Base-by-base conservation (phyloP, 2,329 filamentous ascomycete genomes). In the Nemania diffusa region DNA sequence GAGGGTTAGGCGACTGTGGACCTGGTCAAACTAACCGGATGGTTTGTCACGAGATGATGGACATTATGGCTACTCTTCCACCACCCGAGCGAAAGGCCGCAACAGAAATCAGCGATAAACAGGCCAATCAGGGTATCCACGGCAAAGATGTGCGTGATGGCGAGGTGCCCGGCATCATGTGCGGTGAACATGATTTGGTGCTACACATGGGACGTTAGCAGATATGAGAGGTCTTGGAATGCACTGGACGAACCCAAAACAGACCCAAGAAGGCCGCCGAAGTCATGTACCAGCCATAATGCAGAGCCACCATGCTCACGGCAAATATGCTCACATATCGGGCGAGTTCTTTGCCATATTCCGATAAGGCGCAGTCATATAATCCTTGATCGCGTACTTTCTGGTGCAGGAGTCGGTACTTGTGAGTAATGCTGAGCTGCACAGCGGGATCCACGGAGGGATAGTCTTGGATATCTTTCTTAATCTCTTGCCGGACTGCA, bases 61-160 rank as follows among this genome's bases (percentile, higher is more conserved):
- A 91, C 87, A 63, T 91, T 91, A 80, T 91, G 89, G 59, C 85
- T 89, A 73, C 85, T 86, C 80, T 91, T 91, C 88, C 88, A 91
- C 88, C 88, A 91, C 20, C 88, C 88, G 61, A 91, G 87, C 2
- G 87, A 89, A 20, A 91, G 81, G 40, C 88, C 88, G 69, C 88
- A 89, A 80, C 87, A 87, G 72, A 90, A 89, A 73, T 90, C 87
- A 52, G 86, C 88, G 40, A 91, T 82, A 72, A 90, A 88, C 66
- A 89, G 84, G 55, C 84, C 88, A 62, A 91, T 87, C 3, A 89
- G 73, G 0, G 86, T 88, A 74, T 91, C 88, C 20, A 81, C 71
- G 2, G 83, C 78, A 69, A 89, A 90, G 74, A 85, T 85, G 67
- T 84, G 81, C 0, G 88, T 89, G 67, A 91, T 90, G 67, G 86